Percentiles rank a stretch among this genome's conserved stretches.
Evolutionary conservation across 768 basidiomycete species (phyloP).

Genomic region (Auricularia heimuer): DNA sequence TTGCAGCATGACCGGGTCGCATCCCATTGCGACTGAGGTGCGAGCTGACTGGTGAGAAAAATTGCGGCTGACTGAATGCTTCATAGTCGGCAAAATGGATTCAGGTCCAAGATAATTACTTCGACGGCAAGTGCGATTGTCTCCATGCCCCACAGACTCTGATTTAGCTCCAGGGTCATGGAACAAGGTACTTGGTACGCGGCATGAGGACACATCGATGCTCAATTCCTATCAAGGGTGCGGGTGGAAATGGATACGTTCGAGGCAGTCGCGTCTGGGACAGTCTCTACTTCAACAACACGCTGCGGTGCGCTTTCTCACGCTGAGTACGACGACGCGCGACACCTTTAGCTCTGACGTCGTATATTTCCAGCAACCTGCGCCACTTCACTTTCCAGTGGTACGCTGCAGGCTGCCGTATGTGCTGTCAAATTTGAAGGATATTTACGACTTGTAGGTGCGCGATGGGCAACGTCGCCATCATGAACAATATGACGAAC

Average conservation of each 20-base stretch:
- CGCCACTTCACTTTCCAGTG: not conserved
- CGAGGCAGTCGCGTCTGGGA: not conserved
- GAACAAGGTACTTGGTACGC: not conserved
- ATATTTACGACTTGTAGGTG: not conserved
- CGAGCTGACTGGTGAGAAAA: not conserved
- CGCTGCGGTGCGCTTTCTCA: not conserved
- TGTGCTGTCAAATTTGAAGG: too few relatives aligned
- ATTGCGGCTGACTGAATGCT: too few relatives aligned
- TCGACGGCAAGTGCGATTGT: not conserved
- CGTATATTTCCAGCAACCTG: not conserved
- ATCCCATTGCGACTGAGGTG: not conserved
- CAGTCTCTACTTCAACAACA: not conserved
- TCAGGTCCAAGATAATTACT: not conserved
- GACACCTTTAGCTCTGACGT: too few relatives aligned
- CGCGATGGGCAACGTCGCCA: not conserved
- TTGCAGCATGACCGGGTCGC: not conserved
- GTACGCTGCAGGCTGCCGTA: not conserved
- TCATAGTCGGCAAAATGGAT: not conserved
- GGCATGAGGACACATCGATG: too few relatives aligned
- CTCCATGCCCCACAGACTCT: not conserved
- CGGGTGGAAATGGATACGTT: not conserved
- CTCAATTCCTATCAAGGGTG: not conserved
- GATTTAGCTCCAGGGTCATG: not conserved
- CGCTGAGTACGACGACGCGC: not conserved
- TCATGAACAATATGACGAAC: not conserved